Conservation (phyloP, 331 rosid genomes). For the Pyracantha coccinea region DNA sequence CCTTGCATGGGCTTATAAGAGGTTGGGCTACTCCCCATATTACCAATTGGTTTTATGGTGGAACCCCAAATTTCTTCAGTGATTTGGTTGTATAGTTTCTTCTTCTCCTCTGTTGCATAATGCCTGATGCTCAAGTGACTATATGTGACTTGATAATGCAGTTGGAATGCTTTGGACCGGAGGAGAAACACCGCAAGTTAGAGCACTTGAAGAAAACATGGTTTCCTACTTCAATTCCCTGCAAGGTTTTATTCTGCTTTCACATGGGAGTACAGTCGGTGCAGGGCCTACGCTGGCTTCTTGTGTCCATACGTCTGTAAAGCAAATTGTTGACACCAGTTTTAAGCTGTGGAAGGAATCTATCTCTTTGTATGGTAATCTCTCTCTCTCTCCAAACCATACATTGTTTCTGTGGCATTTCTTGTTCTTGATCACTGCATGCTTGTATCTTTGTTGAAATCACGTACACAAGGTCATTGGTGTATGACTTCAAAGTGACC, state of each 20-base stretch:
- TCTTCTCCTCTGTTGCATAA: neutral
- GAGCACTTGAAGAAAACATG: constrained; percentile 70
- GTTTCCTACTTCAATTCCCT: constrained; percentile 56
- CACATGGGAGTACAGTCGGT: constrained; percentile 59
- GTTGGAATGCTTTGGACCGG: constrained; percentile 98
- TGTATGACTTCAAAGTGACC: neutral
- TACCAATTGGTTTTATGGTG: no score
- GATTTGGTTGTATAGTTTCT: neutral
- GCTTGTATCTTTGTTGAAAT: neutral
- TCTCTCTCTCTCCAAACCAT: neutral
- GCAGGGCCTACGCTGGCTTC: constrained; percentile 81
- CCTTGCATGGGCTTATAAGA: no score
- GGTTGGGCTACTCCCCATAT: no score
- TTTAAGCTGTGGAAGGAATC: constrained; percentile 63
- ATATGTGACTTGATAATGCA: constrained; percentile 22
- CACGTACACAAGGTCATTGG: neutral
- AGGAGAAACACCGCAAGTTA: constrained; percentile 33
- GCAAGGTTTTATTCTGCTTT: constrained; percentile 75
- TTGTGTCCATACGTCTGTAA: constrained; percentile 45
- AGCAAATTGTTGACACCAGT: constrained; percentile 73
- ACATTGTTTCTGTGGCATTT: neutral
- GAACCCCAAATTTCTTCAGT: no score
- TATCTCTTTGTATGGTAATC: constrained; percentile 56
- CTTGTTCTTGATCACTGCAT: neutral
- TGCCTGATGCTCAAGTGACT: constrained; percentile 3